These are phyloP conservation scores for Bidens hawaiensis DNA, from an alignment of 140 eudicot species.

Conservation along the genomic window DNA sequence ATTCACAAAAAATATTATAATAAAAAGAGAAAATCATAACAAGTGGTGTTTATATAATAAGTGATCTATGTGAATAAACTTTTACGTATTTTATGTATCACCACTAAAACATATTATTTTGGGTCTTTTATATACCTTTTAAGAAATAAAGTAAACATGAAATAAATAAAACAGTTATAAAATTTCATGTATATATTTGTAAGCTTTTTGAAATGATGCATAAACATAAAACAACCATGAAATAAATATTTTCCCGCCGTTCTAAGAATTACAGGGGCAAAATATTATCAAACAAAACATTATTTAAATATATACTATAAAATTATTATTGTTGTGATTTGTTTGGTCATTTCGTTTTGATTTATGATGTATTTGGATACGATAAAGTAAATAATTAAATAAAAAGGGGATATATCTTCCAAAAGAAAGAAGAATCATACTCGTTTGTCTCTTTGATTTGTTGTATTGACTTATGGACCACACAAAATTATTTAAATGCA, in stretches of 20 bases:
- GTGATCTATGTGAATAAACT: too few relatives aligned
- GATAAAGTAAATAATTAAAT: background rate
- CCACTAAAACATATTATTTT: too few relatives aligned
- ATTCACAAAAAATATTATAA: background rate
- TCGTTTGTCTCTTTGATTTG: background rate
- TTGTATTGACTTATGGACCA: constrained; percentile 23
- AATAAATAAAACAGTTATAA: too few relatives aligned
- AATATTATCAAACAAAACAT: background rate
- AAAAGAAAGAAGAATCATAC: background rate
- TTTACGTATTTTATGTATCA: too few relatives aligned
- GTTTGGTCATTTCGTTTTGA: background rate
- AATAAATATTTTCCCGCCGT: too few relatives aligned
- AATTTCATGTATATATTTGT: too few relatives aligned
- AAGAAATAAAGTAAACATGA: background rate
- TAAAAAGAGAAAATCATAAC: background rate
- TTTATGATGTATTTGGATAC: background rate
- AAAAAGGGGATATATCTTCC: background rate
- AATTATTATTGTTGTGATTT: background rate
- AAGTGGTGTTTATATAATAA: background rate
- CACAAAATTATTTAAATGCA: background rate
- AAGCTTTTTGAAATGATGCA: background rate
- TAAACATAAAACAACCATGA: background rate
- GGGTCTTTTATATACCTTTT: background rate
- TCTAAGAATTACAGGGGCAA: too few relatives aligned
- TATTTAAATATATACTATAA: too few relatives aligned